phyloP scores from a whole-genome alignment of 305 asterid species.

The Solanum chacoense region DNA sequence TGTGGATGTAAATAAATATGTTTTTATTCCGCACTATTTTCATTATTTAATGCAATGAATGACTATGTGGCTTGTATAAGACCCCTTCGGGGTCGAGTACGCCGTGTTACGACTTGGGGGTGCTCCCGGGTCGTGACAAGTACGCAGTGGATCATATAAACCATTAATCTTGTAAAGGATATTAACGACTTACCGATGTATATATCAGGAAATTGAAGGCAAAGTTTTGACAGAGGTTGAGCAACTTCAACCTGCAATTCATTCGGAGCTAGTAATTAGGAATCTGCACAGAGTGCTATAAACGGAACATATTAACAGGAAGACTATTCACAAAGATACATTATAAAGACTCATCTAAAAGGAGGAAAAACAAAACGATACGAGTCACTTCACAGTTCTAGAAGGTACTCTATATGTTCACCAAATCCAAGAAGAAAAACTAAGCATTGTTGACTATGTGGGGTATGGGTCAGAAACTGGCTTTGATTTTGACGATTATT shows the following conservation, averaged over 20 bases:
- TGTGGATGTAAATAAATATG: too few relatives aligned
- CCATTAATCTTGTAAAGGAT: background rate
- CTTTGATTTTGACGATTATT: background rate
- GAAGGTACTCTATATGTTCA: background rate
- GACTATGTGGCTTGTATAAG: too few relatives aligned
- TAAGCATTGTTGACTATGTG: background rate
- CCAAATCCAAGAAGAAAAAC: background rate
- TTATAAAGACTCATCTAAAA: background rate
- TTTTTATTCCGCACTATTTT: too few relatives aligned
- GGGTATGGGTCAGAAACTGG: background rate
- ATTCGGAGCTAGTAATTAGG: background rate
- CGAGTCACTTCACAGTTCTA: background rate
- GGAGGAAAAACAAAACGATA: background rate
- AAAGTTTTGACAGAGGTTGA: conserved; percentile 55
- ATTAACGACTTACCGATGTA: conserved; percentile 35
- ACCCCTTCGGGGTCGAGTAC: too few relatives aligned
- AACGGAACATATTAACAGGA: background rate
- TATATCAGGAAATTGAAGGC: conserved; percentile 56
- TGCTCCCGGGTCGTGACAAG: too few relatives aligned
- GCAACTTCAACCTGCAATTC: conserved; percentile 60
- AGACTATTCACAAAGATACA: background rate
- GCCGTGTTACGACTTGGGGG: too few relatives aligned
- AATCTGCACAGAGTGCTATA: background rate
- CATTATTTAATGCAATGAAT: too few relatives aligned
- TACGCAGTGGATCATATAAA: background rate